Conservation (phyloP, 805 yeast genomes). For the Candida dendrica region DNA sequence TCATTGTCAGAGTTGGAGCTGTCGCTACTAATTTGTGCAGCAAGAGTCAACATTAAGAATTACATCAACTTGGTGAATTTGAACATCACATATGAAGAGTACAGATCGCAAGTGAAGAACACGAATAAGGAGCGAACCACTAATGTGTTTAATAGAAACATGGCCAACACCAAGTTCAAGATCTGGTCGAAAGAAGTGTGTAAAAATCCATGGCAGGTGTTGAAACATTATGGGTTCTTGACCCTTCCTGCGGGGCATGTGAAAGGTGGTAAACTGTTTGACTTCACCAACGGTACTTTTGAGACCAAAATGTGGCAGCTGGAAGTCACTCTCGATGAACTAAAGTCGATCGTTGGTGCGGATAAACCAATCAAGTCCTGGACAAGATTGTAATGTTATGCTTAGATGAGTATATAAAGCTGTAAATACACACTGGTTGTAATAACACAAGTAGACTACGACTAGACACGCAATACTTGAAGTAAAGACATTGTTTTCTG, state of each 20-base stretch:
- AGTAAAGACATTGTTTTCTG: too few relatives aligned
- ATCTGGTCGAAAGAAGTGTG: slow-evolving; percentile 57
- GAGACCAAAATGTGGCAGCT: slow-evolving; percentile 21
- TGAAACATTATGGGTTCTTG: slow-evolving; percentile 25
- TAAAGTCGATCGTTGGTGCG: slow-evolving; percentile 10
- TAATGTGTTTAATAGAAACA: slow-evolving; percentile 24
- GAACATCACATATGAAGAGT: slow-evolving; percentile 73
- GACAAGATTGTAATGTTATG: slow-evolving; percentile 14
- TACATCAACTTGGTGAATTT: slow-evolving; percentile 61
- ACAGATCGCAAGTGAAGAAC: slow-evolving; percentile 42
- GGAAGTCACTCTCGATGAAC: slow-evolving; percentile 19
- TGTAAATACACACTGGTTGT: too few relatives aligned
- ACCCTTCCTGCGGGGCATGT: slow-evolving; percentile 9
- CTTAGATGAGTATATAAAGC: too few relatives aligned
- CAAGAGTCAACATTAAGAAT: slow-evolving; percentile 57
- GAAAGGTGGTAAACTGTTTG: slow-evolving; percentile 3
- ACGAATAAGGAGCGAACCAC: slow-evolving; percentile 34
- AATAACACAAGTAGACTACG: too few relatives aligned
- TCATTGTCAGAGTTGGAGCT: slow-evolving; percentile 66
- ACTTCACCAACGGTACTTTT: slow-evolving; percentile 11
- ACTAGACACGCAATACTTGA: too few relatives aligned
- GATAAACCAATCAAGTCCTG: slow-evolving; percentile 15
- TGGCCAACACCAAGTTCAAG: slow-evolving; percentile 32
- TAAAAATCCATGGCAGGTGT: slow-evolving; percentile 66
- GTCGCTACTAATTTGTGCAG: slow-evolving; percentile 64